Conservation (phyloP, 1,284 basidiomycete genomes). For the Ustanciosporium gigantosporum region DNA sequence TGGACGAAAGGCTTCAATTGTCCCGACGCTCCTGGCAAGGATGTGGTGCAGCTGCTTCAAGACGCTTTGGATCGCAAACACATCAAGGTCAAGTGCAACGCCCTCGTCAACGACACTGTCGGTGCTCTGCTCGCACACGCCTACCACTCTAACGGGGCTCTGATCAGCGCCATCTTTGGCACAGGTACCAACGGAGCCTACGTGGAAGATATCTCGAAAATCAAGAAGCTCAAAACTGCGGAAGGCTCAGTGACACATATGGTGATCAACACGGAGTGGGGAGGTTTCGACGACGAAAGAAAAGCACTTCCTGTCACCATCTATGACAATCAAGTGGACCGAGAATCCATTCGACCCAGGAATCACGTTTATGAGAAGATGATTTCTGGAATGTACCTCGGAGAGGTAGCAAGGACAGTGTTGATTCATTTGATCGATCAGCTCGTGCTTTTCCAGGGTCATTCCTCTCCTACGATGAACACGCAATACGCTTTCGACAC, state of each 20-base stretch:
- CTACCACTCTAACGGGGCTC: conserved; percentile 83
- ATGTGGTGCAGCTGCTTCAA: conserved; percentile 88
- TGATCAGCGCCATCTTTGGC: conserved; percentile 85
- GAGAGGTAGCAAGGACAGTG: conserved; percentile 86
- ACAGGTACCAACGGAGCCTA: conserved; percentile 98
- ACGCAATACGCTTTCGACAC: conserved; percentile 92
- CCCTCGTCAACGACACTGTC: conserved; percentile 92
- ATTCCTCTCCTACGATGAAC: conserved; percentile 74
- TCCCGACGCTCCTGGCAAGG: conserved; percentile 76
- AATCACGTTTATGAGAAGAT: conserved; percentile 97
- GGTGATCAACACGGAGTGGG: conserved; percentile 95
- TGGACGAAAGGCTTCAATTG: conserved; percentile 62
- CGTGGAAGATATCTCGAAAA: conserved; percentile 81
- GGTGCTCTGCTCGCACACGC: conserved; percentile 89
- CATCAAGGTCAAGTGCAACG: conserved; percentile 88
- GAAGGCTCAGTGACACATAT: conserved; percentile 65
- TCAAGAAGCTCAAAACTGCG: conserved; percentile 69
- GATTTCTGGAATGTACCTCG: conserved; percentile 98
- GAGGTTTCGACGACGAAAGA: conserved; percentile 65
- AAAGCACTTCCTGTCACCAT: conserved; percentile 83
- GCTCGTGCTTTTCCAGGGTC: conserved; percentile 75
- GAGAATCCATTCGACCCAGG: conserved; percentile 88
- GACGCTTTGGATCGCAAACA: conserved; percentile 91
- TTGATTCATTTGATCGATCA: conserved; percentile 83
- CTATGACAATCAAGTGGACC: conserved; percentile 91